Evolutionary conservation across 768 basidiomycete genomes (phyloP), one percentile per base, ranked within the genome.

Genomic region (Galerina marginata): DNA sequence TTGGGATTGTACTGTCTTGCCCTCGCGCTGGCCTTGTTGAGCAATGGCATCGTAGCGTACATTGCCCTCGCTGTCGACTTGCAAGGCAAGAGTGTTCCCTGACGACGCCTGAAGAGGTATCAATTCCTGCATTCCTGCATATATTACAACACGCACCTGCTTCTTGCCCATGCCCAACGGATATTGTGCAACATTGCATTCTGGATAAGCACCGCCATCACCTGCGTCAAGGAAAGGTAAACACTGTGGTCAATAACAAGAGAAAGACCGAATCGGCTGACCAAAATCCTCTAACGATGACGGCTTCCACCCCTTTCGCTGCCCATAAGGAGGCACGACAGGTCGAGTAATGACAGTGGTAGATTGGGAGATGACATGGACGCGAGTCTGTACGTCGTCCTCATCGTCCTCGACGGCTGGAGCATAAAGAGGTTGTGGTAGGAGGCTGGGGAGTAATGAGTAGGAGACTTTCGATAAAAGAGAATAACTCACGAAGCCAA

Each of bases 21-120:
- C 94, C 1, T 84, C 81, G 20, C 93, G 88, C 69, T 97, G 93
- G 42, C 97, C 97, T 75, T 99, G 95, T 61, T 90, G 90, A 9
- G 96, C 96, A 66, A 99, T 98, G 53, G 93, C 96, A 74, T 97
- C 96, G 72, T 98, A 99, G 63, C 93, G 90, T 53, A 99, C 95
- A 63, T 95, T 96, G 47, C 97, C 97, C 74, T 97, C 96, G 60
- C 86, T 86, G 70, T 99, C 96, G 29, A 99, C 96, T 83, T 96
- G 96, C 3, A 99, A 85, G 5, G 97, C 95, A 9, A 99, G 85
- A 0, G 97, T 99, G 69, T 96, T 96, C 6, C 96, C 96, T 23
- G 92, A 88, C 4, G 92, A 89, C 1, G 92, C 89, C 94, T 96
- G 45, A 45, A 23, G 46, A 39, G 62, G 14, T 47, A 25, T 62